These are phyloP conservation scores for Podochytrium sp. DNA, from an alignment of 192 early-diverging fungal species.

Conservation along the genomic window DNA sequence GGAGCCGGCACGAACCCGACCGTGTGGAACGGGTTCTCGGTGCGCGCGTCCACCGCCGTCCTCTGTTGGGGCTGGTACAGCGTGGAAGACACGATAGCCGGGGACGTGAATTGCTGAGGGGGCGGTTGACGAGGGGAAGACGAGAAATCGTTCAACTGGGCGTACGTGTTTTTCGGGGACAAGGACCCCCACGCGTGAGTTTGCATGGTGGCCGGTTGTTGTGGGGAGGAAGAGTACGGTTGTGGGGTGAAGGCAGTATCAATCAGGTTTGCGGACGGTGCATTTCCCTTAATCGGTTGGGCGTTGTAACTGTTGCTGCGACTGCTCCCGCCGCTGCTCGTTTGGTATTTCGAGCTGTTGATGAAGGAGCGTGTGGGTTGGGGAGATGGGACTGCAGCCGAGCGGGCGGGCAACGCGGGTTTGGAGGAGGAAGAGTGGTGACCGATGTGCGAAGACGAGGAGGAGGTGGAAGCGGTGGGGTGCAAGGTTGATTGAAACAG, in stretches of 20 bases:
- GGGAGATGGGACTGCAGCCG: not conserved
- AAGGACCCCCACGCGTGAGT: not conserved
- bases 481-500: not conserved
- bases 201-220: not conserved
- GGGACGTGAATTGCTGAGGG: too few species aligned
- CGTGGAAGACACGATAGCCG: too few species aligned
- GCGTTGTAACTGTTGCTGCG: not conserved
- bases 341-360: not conserved
- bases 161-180: too few species aligned
- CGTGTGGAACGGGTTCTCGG: slow-evolving; percentile 3
- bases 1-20: not conserved
- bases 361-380: not conserved
- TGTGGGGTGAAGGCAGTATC: slow-evolving; percentile 25
- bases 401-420: not conserved
- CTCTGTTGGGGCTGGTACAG: too few species aligned
- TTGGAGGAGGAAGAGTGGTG: not conserved
- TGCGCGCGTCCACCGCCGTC: too few species aligned
- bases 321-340: not conserved
- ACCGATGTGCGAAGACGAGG: not conserved
- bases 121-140: too few species aligned
- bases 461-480: not conserved
- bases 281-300: not conserved
- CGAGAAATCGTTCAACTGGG: too few species aligned
- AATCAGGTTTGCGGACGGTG: not conserved
- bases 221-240: not conserved